A percentile compares a stretch with the other conserved stretches of the same genome.
Evolutionary conservation across 208 protist genomes (phyloP).

Genomic region (Crithidia brevicula): DNA sequence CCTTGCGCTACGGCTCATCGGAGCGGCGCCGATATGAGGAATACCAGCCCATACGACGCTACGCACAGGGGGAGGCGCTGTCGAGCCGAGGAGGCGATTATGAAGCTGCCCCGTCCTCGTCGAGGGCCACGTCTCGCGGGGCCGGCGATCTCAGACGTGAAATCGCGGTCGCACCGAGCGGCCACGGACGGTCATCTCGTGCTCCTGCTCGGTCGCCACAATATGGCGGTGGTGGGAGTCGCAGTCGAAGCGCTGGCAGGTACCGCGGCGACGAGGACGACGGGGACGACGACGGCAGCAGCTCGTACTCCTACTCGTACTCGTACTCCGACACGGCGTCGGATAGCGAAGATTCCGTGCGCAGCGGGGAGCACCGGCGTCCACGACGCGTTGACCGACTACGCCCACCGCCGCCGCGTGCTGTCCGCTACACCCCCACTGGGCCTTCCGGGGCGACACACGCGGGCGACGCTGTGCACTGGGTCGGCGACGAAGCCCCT

Average conservation of each 20-base stretch:
- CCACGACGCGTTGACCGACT: background rate
- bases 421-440: conserved; percentile 10
- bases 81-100: too few relatives aligned
- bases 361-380: background rate
- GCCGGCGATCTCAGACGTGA: too few relatives aligned
- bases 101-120: too few relatives aligned
- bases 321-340: conserved; percentile 25
- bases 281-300: background rate
- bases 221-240: background rate
- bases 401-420: background rate
- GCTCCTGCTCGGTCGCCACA: background rate
- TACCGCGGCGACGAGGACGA: background rate
- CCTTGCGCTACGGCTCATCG: conserved; percentile 17
- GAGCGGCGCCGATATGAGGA: background rate
- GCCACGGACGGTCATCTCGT: background rate
- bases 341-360: background rate
- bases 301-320: conserved; percentile 30
- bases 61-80: too few relatives aligned
- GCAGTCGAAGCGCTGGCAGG: background rate
- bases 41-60: conserved; percentile 5
- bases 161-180: background rate
- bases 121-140: background rate
- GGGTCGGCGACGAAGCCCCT: conserved; percentile 10
- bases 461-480: background rate
- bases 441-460: background rate